Conservation (phyloP, 2,329 filamentous ascomycete genomes). For the Hymenoscyphus repandus region DNA sequence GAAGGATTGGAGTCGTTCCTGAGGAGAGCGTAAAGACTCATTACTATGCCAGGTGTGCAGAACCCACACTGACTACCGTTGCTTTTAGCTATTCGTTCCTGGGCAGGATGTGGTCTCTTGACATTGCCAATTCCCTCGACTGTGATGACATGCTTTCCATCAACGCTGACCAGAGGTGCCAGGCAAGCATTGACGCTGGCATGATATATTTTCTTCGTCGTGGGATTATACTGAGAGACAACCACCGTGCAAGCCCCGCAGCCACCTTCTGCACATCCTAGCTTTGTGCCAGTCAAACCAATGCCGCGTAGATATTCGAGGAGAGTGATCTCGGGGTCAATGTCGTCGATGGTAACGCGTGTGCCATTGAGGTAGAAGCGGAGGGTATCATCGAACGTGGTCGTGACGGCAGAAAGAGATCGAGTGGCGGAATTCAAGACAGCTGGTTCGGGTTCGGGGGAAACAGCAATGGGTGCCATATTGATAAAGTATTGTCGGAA, state of each 20-base stretch:
- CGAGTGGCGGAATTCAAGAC: slow-evolving; percentile 20
- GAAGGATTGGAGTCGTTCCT: slow-evolving; percentile 76
- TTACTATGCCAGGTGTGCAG: slow-evolving; percentile 95
- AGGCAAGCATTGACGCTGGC: slow-evolving; percentile 95
- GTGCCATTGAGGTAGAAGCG: slow-evolving; percentile 95
- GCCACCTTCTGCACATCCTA: slow-evolving; percentile 93
- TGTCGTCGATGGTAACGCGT: slow-evolving; percentile 74
- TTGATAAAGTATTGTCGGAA: not conserved
- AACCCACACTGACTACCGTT: slow-evolving; percentile 93
- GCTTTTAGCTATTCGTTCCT: slow-evolving; percentile 84
- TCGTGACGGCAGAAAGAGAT: slow-evolving; percentile 60
- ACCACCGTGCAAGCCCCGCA: slow-evolving; percentile 97
- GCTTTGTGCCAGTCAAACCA: slow-evolving; percentile 89
- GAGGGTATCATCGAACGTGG: slow-evolving; percentile 78
- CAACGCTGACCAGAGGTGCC: slow-evolving; percentile 84
- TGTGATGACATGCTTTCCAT: slow-evolving; percentile 97
- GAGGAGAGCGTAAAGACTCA: slow-evolving; percentile 91
- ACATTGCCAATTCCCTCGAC: slow-evolving; percentile 92
- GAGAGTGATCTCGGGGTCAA: slow-evolving; percentile 87
- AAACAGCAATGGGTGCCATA: slow-evolving; percentile 54
- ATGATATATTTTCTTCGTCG: slow-evolving; percentile 85
- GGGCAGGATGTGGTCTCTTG: slow-evolving; percentile 79
- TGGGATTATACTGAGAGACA: slow-evolving; percentile 83
- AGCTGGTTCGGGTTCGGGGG: slow-evolving; percentile 41
- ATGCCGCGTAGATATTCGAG: slow-evolving; percentile 91